These are phyloP conservation scores for Colletotrichum gloeosporioides DNA, from an alignment of 2,329 filamentous ascomycete genomes.

Conservation along the genomic window DNA sequence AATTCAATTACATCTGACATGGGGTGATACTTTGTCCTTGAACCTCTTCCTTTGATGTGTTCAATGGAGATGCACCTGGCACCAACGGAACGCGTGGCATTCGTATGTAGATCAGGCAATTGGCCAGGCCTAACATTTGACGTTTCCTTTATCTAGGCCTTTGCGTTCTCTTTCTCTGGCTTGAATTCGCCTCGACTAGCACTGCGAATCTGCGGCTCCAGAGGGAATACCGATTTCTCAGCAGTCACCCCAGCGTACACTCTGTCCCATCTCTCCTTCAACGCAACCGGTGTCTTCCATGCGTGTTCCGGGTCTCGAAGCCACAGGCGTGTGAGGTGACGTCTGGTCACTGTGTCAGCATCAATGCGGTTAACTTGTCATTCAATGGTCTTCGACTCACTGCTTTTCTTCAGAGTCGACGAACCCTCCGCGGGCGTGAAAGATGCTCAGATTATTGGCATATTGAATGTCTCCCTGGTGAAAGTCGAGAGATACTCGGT, in stretches of 20 bases:
- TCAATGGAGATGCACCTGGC: neutral
- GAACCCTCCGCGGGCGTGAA: constrained; percentile 59
- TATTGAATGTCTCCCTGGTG: constrained; percentile 59
- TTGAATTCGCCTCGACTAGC: constrained; percentile 20
- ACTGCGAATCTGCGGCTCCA: constrained; percentile 49
- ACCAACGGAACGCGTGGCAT: neutral
- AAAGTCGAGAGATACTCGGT: constrained; percentile 49
- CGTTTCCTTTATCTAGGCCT: neutral
- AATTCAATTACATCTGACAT: neutral
- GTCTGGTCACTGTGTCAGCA: constrained; percentile 32
- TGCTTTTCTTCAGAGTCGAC: constrained; percentile 46
- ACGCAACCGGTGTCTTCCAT: constrained; percentile 50
- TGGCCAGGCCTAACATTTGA: neutral
- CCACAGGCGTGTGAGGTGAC: constrained; percentile 56
- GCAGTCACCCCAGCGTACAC: constrained; percentile 58
- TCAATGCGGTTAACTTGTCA: neutral
- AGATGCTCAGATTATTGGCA: constrained; percentile 59
- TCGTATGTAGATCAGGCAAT: accelerated
- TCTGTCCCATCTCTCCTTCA: constrained; percentile 54
- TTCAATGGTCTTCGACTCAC: constrained; percentile 36
- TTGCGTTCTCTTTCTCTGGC: neutral
- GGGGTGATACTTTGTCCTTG: neutral
- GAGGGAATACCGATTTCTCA: constrained; percentile 59
- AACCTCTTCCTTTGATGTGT: neutral
- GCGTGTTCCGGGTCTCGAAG: constrained; percentile 53